Evolutionary conservation across 768 basidiomycete species (phyloP).

Genomic region (Xerocomus potaroensis): DNA sequence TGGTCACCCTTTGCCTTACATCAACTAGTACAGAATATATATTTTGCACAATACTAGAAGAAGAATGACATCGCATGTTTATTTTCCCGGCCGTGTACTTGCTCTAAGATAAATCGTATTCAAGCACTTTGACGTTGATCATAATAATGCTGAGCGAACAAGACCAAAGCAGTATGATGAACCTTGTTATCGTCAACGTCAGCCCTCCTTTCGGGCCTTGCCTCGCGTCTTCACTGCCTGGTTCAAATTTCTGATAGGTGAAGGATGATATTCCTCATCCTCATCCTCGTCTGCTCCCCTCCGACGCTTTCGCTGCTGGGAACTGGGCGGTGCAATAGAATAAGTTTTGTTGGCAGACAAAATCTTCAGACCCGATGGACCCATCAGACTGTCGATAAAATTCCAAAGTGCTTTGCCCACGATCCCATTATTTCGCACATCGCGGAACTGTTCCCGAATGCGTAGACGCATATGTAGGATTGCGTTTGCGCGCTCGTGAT

Average conservation of each 20-base stretch:
- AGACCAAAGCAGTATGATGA: background rate
- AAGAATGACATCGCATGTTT: too few relatives aligned
- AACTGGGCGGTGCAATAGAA: constrained; percentile 5
- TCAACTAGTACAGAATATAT: too few relatives aligned
- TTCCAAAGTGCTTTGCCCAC: constrained; percentile 58
- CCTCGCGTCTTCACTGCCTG: constrained; percentile 40
- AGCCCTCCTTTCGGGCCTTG: constrained; percentile 27
- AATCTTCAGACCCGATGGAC: constrained; percentile 29
- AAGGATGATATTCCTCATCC: constrained; percentile 47
- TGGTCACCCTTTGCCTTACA: too few relatives aligned
- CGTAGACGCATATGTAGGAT: constrained; percentile 53
- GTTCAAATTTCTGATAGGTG: constrained; percentile 38
- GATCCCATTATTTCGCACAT: constrained; percentile 58
- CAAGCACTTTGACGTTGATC: too few relatives aligned
- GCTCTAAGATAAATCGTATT: too few relatives aligned
- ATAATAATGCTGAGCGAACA: too few relatives aligned
- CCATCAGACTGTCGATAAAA: constrained; percentile 42
- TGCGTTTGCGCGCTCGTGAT: constrained; percentile 48
- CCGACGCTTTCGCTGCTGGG: constrained; percentile 31
- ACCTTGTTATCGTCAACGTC: background rate
- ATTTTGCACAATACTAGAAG: too few relatives aligned
- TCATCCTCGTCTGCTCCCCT: constrained; percentile 33
- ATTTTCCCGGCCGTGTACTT: too few relatives aligned
- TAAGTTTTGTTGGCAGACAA: constrained; percentile 23
- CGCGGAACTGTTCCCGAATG: constrained; percentile 53